Evolutionary conservation across 306 rosid genomes (phyloP), one percentile per base, ranked within the genome.

Genomic region (Cicer bijugum): DNA sequence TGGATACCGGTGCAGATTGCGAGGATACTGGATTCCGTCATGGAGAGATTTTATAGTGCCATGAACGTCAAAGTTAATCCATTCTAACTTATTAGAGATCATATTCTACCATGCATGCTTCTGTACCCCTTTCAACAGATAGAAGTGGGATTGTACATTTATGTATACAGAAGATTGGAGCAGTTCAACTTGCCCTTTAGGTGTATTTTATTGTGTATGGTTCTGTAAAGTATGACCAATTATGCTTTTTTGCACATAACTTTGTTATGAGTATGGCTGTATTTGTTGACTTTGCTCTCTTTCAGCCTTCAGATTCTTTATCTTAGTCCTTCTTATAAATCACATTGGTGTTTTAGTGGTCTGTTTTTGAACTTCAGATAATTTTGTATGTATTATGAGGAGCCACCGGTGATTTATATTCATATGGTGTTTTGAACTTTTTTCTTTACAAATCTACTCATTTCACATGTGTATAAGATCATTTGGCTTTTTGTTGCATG

Each of bases 1-100:
- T 95, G 88, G 97, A 92, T 84, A 84, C 96, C 12, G 82, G 84
- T 80, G 86, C 93, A 33, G 97, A 91, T 77, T 95, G 97, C 62
- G 97, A 88, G 72, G 97, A 95, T 81, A 82, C 86, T 80, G 89
- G 86, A 77, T 91, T 94, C 80, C 86, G 88, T 82, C 94, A 88
- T 55, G 99, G 88, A 67, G 99, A 86, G 84, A 91, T 94, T 85
- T 91, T 89, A 66, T 94, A 91, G 84, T 69, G 80, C 80, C 85
- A 81, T 72, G 80, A 80, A 47, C 82, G 81, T 74, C 82, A 44
- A 50, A 53, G 75, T 68, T 80, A 69, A 71, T 85, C 78, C 79
- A 75, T 80, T 67, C 92, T 88, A 83, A 87, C 90, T 56, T 84
- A 85, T 60, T 84, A 85, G 78, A 72, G 47, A 65, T 75, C 89